These are phyloP conservation scores for Cyclotella choctawhatcheeana DNA, from an alignment of 108 stramenopile genomes.

Conservation along the genomic window DNA sequence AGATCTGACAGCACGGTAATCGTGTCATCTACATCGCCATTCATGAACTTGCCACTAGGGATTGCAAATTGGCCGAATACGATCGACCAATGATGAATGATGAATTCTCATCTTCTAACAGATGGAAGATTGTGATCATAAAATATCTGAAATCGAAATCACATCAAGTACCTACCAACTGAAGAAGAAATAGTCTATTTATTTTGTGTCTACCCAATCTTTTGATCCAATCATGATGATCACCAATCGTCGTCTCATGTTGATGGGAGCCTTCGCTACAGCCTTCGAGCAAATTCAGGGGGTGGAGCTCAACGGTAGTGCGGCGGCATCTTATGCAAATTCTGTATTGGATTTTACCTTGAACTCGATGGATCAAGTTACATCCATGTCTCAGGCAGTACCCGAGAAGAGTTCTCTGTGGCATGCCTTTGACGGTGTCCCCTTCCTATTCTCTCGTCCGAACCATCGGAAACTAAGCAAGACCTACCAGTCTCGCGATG, in stretches of 20 bases:
- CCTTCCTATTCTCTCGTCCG: slow-evolving; percentile 17
- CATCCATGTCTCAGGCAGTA: neutral
- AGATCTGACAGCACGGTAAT: too few relatives aligned
- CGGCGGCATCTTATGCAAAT: neutral
- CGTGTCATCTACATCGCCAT: too few relatives aligned
- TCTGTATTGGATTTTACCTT: neutral
- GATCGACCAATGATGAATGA: too few relatives aligned
- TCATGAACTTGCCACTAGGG: too few relatives aligned
- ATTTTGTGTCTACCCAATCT: too few relatives aligned
- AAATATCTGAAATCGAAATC: too few relatives aligned
- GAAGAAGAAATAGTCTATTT: too few relatives aligned
- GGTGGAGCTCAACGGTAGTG: neutral
- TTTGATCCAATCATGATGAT: too few relatives aligned
- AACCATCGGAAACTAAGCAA: neutral
- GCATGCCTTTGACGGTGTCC: slow-evolving; percentile 30
- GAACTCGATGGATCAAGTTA: neutral
- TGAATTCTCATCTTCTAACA: too few relatives aligned
- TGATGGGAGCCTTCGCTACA: neutral
- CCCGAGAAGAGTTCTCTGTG: slow-evolving; percentile 7
- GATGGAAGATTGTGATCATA: neutral
- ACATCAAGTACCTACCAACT: too few relatives aligned
- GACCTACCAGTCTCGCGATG: neutral
- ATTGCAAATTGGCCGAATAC: too few relatives aligned
- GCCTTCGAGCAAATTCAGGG: slow-evolving; percentile 1
- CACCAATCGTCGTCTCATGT: neutral